Evolutionary conservation across 106 monocot genomes (phyloP).

Genomic region (Dendrobium nobile): DNA sequence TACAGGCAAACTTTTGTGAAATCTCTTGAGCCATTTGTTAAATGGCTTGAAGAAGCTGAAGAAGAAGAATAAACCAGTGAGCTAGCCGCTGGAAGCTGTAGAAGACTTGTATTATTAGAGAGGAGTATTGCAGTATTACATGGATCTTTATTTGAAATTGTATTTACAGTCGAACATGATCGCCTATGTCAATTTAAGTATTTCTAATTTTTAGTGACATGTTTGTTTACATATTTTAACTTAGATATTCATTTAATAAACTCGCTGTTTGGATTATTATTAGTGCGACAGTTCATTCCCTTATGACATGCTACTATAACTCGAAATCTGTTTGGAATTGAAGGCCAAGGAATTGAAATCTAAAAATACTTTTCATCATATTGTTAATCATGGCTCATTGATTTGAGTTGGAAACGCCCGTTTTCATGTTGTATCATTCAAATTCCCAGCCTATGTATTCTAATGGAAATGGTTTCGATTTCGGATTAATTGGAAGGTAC

Average conservation of each 20-base stretch:
- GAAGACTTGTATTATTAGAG: not conserved
- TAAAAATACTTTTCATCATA: too few relatives aligned
- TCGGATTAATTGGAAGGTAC: too few relatives aligned
- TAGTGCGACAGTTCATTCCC: too few relatives aligned
- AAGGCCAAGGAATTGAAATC: too few relatives aligned
- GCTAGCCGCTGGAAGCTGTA: not conserved
- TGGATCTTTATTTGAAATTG: not conserved
- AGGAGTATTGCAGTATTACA: not conserved
- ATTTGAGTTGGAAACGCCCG: too few relatives aligned
- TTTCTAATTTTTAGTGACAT: not conserved
- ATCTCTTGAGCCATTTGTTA: constrained; percentile 88
- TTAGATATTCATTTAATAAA: not conserved
- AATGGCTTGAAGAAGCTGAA: constrained; percentile 95
- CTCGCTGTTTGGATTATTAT: not conserved
- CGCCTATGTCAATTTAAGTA: not conserved
- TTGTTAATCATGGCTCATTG: too few relatives aligned
- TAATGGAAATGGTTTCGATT: too few relatives aligned
- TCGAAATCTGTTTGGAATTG: too few relatives aligned
- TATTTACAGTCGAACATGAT: not conserved
- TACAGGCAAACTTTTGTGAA: constrained; percentile 87
- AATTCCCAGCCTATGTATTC: too few relatives aligned
- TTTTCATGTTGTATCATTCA: too few relatives aligned
- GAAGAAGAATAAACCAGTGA: constrained; percentile 61
- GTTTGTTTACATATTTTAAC: not conserved
- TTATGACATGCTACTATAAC: too few relatives aligned